These are phyloP conservation scores for Heterobasidion parviporum DNA, from an alignment of 1,284 basidiomycete species.

Conservation along the genomic window DNA sequence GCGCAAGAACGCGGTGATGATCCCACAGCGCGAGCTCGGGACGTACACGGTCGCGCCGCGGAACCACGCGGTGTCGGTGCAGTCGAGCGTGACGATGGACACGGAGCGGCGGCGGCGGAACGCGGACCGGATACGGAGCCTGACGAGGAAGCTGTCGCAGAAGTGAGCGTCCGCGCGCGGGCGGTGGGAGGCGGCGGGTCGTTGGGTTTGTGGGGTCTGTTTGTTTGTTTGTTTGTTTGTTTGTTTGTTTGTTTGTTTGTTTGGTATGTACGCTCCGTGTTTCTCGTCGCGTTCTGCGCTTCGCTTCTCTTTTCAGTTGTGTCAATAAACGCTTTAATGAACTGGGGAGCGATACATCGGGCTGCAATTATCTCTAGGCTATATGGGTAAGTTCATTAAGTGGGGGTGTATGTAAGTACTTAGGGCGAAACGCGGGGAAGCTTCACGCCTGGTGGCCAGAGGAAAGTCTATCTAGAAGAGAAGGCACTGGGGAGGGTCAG, in stretches of 20 bases:
- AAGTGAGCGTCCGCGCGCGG: background rate
- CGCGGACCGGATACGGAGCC: slow-evolving; percentile 54
- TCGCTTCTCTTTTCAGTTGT: too few relatives aligned
- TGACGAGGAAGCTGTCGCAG: slow-evolving; percentile 38
- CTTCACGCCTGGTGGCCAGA: too few relatives aligned
- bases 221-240: background rate
- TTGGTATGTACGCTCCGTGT: background rate
- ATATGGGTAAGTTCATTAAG: too few relatives aligned
- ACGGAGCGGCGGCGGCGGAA: slow-evolving; percentile 64
- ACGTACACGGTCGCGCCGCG: slow-evolving; percentile 71
- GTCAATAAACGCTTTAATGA: too few relatives aligned
- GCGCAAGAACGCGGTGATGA: slow-evolving; percentile 70
- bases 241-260: background rate
- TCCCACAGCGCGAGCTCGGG: slow-evolving; percentile 62
- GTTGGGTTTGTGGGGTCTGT: background rate
- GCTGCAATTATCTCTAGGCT: too few relatives aligned
- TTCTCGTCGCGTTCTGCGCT: background rate
- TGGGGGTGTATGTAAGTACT: too few relatives aligned
- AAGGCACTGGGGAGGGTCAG: too few relatives aligned
- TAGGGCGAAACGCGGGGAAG: too few relatives aligned
- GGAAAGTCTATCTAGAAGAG: too few relatives aligned
- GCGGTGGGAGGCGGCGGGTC: too few relatives aligned
- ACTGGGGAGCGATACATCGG: too few relatives aligned
- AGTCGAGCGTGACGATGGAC: slow-evolving; percentile 57
- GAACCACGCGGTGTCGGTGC: slow-evolving; percentile 37